Conservation (phyloP, 1,284 basidiomycete genomes). For the Somion occarium region DNA sequence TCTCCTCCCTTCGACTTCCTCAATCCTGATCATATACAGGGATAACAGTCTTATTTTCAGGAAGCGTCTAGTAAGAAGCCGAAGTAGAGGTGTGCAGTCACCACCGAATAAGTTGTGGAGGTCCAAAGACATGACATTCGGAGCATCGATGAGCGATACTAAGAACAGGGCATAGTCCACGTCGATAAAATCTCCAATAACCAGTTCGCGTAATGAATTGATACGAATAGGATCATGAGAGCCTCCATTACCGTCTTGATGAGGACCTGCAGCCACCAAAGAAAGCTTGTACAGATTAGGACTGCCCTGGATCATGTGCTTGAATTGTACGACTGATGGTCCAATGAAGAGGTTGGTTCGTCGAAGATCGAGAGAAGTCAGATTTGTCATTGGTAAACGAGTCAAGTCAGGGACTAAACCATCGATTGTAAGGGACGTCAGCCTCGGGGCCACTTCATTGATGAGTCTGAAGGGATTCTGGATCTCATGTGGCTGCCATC, state of each 20-base stretch:
- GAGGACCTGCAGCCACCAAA: slow-evolving; percentile 55
- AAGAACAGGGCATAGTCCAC: slow-evolving; percentile 40
- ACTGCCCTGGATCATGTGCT: slow-evolving; percentile 43
- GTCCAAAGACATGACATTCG: slow-evolving; percentile 32
- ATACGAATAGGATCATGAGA: slow-evolving; percentile 35
- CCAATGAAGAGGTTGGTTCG: slow-evolving; percentile 45
- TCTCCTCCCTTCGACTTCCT: too few species aligned
- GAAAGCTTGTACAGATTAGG: slow-evolving; percentile 46
- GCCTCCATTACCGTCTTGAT: slow-evolving; percentile 21
- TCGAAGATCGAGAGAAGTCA: slow-evolving; percentile 57
- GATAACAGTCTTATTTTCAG: slow-evolving; percentile 46
- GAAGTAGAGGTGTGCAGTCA: slow-evolving; percentile 45
- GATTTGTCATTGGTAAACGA: slow-evolving; percentile 39
- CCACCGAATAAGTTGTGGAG: too few species aligned
- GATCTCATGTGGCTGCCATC: slow-evolving; percentile 26
- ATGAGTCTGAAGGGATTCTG: slow-evolving; percentile 35
- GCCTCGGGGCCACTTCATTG: slow-evolving; percentile 37
- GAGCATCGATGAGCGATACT: slow-evolving; percentile 42
- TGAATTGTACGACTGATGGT: slow-evolving; percentile 44
- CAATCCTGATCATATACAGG: too few species aligned
- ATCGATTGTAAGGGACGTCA: slow-evolving; percentile 46
- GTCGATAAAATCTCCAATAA: slow-evolving; percentile 49
- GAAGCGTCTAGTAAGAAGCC: slow-evolving; percentile 37
- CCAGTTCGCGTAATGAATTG: slow-evolving; percentile 41
- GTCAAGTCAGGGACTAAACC: slow-evolving; percentile 56